Base-by-base conservation (phyloP, 2,329 filamentous ascomycete species). In the Microdochium nivale region DNA sequence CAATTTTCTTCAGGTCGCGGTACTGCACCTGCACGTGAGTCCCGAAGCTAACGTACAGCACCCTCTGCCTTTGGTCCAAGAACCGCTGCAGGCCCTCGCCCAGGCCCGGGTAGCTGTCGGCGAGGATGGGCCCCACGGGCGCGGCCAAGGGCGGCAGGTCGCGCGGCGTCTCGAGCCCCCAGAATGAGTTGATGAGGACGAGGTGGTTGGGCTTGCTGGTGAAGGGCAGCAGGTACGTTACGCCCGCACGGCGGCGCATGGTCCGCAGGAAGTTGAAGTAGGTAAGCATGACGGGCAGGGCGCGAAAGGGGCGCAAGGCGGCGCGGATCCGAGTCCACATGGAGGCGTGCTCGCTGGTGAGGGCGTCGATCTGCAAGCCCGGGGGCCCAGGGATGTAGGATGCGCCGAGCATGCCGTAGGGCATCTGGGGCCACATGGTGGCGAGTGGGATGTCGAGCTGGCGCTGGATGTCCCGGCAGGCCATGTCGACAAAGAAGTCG, bases 401-500 rank as follows among this genome's bases (percentile, higher is more conserved):
- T 5, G 60, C 67, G 0, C 62, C 61, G 1, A 68, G 57, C 65
- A 72, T 66, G 1, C 63, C 53, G 27, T 62, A 66, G 0, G 71
- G 71, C 69, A 72, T 72, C 53, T 72, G 67, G 2, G 71, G 68
- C 65, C 65, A 70, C 11, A 71, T 59, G 25, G 65, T 61, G 10
- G 70, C 69, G 4, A 73, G 58, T 2, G 70, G 70, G 3, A 74
- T 53, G 14, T 59, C 56, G 32, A 66, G 65, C 55, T 73, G 61
- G 19, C 58, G 52, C 5, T 65, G 62, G 47, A 74, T 70, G 51
- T 75, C 72, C 47, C 64, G 59, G 2, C 64, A 68, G 0, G 69
- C 70, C 3, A 66, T 63, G 7, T 74, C 70, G 25, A 68, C 69
- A 37, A 73, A 71, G 61, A 71, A 74, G 50, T 75, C 71, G 0